Base-by-base conservation (phyloP, 164 flowering plant species). In the Tinospora cordifolia region DNA sequence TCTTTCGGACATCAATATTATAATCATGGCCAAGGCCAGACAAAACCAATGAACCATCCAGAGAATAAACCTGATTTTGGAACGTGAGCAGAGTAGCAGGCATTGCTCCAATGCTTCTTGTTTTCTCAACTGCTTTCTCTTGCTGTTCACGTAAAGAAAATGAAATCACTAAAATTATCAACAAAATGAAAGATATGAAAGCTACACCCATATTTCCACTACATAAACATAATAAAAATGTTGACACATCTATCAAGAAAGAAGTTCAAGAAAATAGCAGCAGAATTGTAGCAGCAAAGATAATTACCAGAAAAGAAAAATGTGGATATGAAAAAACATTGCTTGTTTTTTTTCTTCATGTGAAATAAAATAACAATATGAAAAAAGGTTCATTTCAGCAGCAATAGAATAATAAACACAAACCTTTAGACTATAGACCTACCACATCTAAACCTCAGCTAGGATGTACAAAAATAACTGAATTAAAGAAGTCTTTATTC, bases 11-110 rank as follows among this genome's bases (percentile, higher is more conserved):
- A 71, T 81, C 81, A 41, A 88, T 63, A 4, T 79, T 79, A 66
- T 88, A 87, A 67, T 90, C 84, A 80, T 92, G 87, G 70, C 98
- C 97, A 67, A 95, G 76, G 40, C 97, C 98, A 34, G 91, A 81
- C 62, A 89, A 62, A 69, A 76, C 84, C 98, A 90, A 88, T 0
- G 73, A 68, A 71, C 69, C 75, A 72, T 90, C 90, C 17, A 92
- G 88, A 60, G 84, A 70, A 76, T 81, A 83, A 65, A 88, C 73
- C 74, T 66, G 76, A 77, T 83, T 82, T 75, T 88, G 85, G 81
- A 94, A 94, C 17, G 88, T 75, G 22, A 88, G 83, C 81, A 90
- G 77, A 77, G 80, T 86, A 65, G 91, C 91, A 25, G 79, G 75
- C 75, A 90, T 75, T 30, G 87, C 75, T 62, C 71, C 79, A 49